phyloP scores from a whole-genome alignment of 768 basidiomycete species.

The Kwoniella dejecticola region DNA sequence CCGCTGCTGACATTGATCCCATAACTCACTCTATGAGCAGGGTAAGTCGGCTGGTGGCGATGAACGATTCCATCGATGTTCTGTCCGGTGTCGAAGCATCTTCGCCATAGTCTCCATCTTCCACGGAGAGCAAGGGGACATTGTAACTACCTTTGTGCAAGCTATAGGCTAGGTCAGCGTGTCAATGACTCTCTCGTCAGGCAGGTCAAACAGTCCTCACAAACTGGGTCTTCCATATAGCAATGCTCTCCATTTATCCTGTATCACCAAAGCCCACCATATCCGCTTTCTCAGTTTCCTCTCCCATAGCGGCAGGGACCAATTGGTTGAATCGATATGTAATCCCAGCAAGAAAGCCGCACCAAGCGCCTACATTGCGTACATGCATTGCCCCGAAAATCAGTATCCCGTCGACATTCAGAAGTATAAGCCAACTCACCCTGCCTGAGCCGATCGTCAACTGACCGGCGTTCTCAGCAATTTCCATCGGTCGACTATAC shows the following conservation, averaged over 20 bases:
- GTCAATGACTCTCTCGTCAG: too few species aligned
- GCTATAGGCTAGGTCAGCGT: neutral
- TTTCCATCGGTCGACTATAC: neutral
- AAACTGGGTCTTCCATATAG: constrained; percentile 5
- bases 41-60: constrained; percentile 19
- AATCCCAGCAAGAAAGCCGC: neutral
- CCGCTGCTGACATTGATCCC: too few species aligned
- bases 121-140: constrained; percentile 12
- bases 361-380: neutral
- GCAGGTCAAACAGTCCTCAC: constrained; percentile 6
- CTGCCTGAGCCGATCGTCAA: too few species aligned
- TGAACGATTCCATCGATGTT: constrained; percentile 19
- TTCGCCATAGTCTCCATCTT: constrained; percentile 18
- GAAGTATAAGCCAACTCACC: too few species aligned
- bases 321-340: neutral
- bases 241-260: neutral
- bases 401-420: too few species aligned
- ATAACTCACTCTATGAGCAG: constrained; percentile 20
- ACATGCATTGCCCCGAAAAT: too few species aligned
- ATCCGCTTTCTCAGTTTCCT: neutral
- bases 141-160: constrained; percentile 7
- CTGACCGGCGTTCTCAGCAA: neutral
- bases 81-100: constrained; percentile 7
- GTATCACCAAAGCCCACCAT: neutral
- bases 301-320: constrained; percentile 1